Evolutionary conservation across 192 early-diverging fungal genomes (phyloP).

Genomic region (Linnemannia hyalina): DNA sequence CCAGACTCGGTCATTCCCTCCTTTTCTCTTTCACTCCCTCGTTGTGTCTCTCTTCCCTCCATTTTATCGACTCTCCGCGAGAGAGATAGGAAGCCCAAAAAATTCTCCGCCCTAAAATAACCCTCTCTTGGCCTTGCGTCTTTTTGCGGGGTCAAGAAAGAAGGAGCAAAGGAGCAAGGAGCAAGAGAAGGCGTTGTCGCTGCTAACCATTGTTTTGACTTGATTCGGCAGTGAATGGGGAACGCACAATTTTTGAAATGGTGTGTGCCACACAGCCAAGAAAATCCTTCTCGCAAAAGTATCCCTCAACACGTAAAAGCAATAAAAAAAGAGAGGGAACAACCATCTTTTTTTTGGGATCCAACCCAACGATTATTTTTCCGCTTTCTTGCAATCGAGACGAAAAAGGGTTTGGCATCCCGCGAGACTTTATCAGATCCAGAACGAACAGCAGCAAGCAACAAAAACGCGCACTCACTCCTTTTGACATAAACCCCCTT

Average conservation of each 20-base stretch:
- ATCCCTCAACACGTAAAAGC: not conserved
- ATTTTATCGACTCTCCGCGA: constrained; percentile 8
- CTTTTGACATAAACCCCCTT: not conserved
- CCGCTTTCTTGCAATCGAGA: not conserved
- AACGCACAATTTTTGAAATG: not conserved
- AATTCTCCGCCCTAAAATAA: constrained; percentile 5
- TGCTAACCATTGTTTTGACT: not conserved
- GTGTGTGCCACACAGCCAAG: constrained; percentile 2
- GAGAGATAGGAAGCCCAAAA: not conserved
- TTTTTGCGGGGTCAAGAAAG: not conserved
- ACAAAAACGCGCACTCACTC: no score
- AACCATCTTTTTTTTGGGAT: not conserved
- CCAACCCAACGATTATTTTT: not conserved
- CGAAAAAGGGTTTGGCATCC: not conserved
- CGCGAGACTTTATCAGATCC: not conserved
- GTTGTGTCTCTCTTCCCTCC: not conserved
- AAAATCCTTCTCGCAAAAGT: not conserved
- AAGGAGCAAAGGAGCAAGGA: not conserved
- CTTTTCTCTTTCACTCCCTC: no score
- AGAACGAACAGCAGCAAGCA: not conserved
- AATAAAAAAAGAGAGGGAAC: not conserved
- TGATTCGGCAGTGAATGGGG: not conserved
- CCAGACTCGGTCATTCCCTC: no score
- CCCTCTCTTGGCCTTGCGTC: not conserved
- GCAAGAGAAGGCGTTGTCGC: not conserved